Percentiles rank a stretch among this genome's conserved stretches.
Conservation (phyloP, 2,329 filamentous ascomycete species). For the Apiospora hydei region DNA sequence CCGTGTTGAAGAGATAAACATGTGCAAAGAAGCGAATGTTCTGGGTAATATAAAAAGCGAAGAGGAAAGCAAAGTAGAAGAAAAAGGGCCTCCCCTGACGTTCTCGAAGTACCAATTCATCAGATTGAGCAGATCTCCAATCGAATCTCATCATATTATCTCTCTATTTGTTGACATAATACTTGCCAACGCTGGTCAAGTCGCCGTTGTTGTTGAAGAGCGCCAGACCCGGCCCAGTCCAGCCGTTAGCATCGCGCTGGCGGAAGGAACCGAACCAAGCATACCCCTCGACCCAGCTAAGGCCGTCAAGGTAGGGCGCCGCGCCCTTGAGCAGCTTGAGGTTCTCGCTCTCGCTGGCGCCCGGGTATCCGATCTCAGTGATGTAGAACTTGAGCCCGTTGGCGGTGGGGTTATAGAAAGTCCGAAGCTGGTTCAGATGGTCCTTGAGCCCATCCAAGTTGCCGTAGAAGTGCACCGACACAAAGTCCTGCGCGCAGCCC, state of each 20-base stretch:
- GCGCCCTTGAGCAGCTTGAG: conserved; percentile 41
- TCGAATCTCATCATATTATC: too few relatives aligned
- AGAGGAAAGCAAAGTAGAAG: too few relatives aligned
- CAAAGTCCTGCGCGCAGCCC: conserved; percentile 50
- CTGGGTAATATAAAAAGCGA: too few relatives aligned
- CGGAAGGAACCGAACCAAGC: conserved; percentile 50
- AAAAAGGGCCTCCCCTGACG: too few relatives aligned
- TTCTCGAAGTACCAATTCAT: too few relatives aligned
- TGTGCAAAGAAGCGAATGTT: not conserved
- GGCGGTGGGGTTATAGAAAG: conserved; percentile 41
- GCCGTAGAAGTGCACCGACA: conserved; percentile 52
- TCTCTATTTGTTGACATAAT: not conserved
- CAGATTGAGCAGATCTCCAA: too few relatives aligned
- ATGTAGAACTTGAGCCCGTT: conserved; percentile 44
- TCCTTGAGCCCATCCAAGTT: conserved; percentile 44
- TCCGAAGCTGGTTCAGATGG: conserved; percentile 45
- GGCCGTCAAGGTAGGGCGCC: conserved; percentile 47
- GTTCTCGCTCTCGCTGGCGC: conserved; percentile 28
- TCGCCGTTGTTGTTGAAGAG: not conserved
- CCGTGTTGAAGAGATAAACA: not conserved
- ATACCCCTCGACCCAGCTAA: conserved; percentile 46
- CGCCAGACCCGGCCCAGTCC: not conserved
- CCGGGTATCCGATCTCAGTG: conserved; percentile 49
- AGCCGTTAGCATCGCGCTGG: not conserved
- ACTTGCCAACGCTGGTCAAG: conserved; percentile 2